Conservation (phyloP, 306 rosid genomes). For the Hippophae gyantsensis region DNA sequence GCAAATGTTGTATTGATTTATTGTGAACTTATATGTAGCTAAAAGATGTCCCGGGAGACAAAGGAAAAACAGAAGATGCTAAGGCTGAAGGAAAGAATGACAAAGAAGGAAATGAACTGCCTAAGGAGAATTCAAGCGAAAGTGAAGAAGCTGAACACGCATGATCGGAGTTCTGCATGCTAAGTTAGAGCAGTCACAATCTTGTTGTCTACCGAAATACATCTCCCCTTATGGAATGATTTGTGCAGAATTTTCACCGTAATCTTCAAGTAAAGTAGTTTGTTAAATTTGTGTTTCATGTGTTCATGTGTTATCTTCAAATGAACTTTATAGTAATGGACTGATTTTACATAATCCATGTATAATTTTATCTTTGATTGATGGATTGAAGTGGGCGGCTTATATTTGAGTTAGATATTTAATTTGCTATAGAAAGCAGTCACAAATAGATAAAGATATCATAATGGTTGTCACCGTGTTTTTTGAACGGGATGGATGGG, state of each 20-base stretch:
- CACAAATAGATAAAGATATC: too few relatives aligned
- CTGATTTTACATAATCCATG: too few relatives aligned
- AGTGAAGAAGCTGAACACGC: constrained; percentile 33
- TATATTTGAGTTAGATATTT: too few relatives aligned
- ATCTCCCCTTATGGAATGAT: constrained; percentile 16
- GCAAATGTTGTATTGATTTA: constrained; percentile 1
- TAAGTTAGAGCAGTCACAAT: constrained; percentile 16
- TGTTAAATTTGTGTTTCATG: neutral
- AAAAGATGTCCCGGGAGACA: constrained; percentile 46
- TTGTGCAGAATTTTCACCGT: constrained; percentile 12
- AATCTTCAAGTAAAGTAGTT: constrained; percentile 8
- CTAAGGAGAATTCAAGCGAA: constrained; percentile 14
- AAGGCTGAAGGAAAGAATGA: constrained; percentile 24
- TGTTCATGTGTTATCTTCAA: neutral
- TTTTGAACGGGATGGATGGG: too few relatives aligned
- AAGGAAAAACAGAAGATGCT: constrained; percentile 21
- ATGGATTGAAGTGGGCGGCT: too few relatives aligned
- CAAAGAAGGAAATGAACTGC: constrained; percentile 31
- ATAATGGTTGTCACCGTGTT: too few relatives aligned
- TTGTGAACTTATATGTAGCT: constrained; percentile 36
- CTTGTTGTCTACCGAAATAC: constrained; percentile 16
- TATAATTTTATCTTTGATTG: too few relatives aligned
- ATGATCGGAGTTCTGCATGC: neutral
- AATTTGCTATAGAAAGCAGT: too few relatives aligned
- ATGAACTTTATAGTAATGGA: too few relatives aligned